phyloP scores from a whole-genome alignment of 2,329 filamentous ascomycete genomes.

The Plectosphaerella cucumerina region DNA sequence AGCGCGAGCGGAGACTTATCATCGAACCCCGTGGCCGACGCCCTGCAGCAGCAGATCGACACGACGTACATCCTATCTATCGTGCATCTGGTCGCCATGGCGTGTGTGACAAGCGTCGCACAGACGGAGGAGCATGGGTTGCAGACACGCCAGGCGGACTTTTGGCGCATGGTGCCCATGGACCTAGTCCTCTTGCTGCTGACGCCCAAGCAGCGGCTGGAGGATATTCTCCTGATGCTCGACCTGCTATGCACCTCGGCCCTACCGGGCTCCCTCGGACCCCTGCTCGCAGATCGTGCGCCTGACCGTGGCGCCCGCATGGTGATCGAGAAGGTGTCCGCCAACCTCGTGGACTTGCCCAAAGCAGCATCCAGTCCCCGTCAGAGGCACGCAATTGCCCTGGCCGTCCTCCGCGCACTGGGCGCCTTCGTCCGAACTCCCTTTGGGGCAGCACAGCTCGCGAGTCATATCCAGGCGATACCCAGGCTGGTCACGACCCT shows the following conservation, averaged over 20 bases:
- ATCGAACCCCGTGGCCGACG: slow-evolving; percentile 11
- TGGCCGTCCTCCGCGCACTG: slow-evolving; percentile 48
- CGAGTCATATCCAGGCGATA: slow-evolving; percentile 63
- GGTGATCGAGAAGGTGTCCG: slow-evolving; percentile 60
- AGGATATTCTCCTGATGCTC: slow-evolving; percentile 61
- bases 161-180: slow-evolving; percentile 66
- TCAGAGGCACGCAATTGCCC: slow-evolving; percentile 37
- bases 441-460: slow-evolving; percentile 62
- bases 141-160: slow-evolving; percentile 33
- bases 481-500: slow-evolving; percentile 69
- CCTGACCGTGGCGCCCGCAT: slow-evolving; percentile 36
- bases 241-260: slow-evolving; percentile 64
- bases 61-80: slow-evolving; percentile 61
- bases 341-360: slow-evolving; percentile 55
- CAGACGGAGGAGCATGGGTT: slow-evolving; percentile 23
- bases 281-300: slow-evolving; percentile 46
- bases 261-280: slow-evolving; percentile 60
- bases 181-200: slow-evolving; percentile 66
- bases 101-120: slow-evolving; percentile 42
- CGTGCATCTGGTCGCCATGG: slow-evolving; percentile 59
- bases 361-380: slow-evolving; percentile 32
- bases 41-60: slow-evolving; percentile 53
- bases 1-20: slow-evolving; percentile 43
- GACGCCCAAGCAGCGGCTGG: slow-evolving; percentile 59
- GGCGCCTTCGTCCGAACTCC: slow-evolving; percentile 58